These are phyloP conservation scores for Cladochytrium replicatum DNA, from an alignment of 192 early-diverging fungal genomes.

Conservation along the genomic window DNA sequence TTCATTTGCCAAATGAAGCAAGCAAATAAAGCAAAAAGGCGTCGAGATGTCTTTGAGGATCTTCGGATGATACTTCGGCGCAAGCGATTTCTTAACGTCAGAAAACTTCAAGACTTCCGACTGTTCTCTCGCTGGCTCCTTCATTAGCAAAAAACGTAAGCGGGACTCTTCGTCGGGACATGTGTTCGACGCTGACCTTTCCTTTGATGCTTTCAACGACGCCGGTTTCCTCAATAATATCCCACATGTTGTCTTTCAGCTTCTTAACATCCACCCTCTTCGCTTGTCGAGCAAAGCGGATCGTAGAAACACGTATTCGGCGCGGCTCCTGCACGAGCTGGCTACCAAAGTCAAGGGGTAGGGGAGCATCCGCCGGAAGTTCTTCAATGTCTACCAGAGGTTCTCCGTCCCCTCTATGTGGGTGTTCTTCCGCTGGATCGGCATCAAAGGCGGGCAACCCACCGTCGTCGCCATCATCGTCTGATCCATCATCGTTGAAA, in stretches of 20 bases:
- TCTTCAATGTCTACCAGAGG: not conserved
- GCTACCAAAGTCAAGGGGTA: constrained; percentile 31
- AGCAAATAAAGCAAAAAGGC: constrained; percentile 95
- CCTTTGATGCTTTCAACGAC: no score
- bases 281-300: constrained; percentile 73
- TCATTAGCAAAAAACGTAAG: no score
- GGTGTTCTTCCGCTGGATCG: no score
- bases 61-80: constrained; percentile 63
- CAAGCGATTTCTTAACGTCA: constrained; percentile 59
- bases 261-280: constrained; percentile 92
- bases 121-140: not conserved
- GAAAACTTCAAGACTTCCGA: constrained; percentile 45
- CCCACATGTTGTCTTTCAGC: constrained; percentile 97
- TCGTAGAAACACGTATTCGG: no score
- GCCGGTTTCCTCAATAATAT: no score
- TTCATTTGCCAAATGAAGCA: constrained; percentile 94
- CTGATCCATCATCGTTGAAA: constrained; percentile 13
- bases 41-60: constrained; percentile 85
- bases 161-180: no score
- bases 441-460: constrained; percentile 2
- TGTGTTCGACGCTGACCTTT: no score
- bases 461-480: constrained; percentile 34
- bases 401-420: not conserved
- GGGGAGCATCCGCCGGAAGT: not conserved
- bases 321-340: constrained; percentile 32